These are phyloP conservation scores for Fragilaria crotonensis DNA, from an alignment of 108 stramenopile genomes.

Conservation along the genomic window DNA sequence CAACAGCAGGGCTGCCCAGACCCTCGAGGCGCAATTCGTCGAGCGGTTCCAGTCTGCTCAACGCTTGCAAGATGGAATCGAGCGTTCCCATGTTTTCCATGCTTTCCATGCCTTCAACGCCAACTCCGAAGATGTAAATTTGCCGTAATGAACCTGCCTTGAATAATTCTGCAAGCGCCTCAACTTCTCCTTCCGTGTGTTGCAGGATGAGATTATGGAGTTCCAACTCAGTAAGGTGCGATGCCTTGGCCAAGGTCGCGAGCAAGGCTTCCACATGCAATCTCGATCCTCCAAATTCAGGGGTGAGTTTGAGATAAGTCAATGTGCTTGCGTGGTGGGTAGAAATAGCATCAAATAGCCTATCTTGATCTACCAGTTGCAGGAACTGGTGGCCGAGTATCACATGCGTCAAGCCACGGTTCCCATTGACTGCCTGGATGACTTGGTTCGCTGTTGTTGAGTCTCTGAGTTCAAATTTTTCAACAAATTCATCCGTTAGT, in stretches of 20 bases:
- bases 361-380: background rate
- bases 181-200: background rate
- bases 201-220: background rate
- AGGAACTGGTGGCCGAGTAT: conserved; percentile 1
- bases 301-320: background rate
- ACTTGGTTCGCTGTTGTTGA: background rate
- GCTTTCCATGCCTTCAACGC: background rate
- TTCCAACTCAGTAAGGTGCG: background rate
- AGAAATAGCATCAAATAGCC: background rate
- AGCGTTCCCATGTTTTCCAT: background rate
- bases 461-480: background rate
- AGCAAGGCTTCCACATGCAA: background rate
- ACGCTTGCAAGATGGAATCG: conserved; percentile 1
- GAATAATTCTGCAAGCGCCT: background rate
- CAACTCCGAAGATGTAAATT: background rate
- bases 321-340: background rate
- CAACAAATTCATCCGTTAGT: background rate
- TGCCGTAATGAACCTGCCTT: background rate
- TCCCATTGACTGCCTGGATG: background rate
- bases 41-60: background rate
- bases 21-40: conserved; percentile 9
- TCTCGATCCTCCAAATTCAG: background rate
- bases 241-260: background rate
- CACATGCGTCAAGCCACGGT: conserved; percentile 3
- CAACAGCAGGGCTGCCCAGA: background rate